These are phyloP conservation scores for Aschersonia sp. DNA, from an alignment of 2,329 filamentous ascomycete genomes.

Conservation along the genomic window DNA sequence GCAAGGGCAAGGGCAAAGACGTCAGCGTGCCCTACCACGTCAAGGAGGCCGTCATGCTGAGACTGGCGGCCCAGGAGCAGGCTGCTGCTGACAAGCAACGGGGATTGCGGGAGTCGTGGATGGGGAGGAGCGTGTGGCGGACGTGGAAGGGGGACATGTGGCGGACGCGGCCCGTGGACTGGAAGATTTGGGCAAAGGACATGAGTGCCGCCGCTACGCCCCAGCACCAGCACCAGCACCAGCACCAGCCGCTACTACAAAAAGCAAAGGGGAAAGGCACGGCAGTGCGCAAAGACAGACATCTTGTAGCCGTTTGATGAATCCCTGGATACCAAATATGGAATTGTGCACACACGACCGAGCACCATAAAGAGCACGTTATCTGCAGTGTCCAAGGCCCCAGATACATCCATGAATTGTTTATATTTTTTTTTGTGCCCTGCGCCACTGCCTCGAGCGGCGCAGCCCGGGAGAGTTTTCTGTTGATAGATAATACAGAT, in stretches of 20 bases:
- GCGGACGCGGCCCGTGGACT: constrained; percentile 36
- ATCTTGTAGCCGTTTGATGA: too few relatives aligned
- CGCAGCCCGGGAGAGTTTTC: too few relatives aligned
- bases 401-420: neutral
- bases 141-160: constrained; percentile 44
- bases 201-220: constrained; percentile 2
- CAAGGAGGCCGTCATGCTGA: constrained; percentile 38
- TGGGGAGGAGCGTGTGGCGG: constrained; percentile 41
- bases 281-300: too few relatives aligned
- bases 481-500: too few relatives aligned
- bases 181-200: constrained; percentile 43
- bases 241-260: too few relatives aligned
- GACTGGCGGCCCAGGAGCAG: constrained; percentile 30
- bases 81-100: constrained; percentile 1
- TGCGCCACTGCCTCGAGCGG: too few relatives aligned
- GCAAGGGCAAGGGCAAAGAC: constrained; percentile 25
- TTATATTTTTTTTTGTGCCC: neutral
- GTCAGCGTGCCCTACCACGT: constrained; percentile 39
- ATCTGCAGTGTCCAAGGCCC: neutral
- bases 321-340: too few relatives aligned
- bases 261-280: too few relatives aligned
- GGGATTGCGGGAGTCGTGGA: constrained; percentile 35
- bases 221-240: neutral
- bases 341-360: too few relatives aligned
- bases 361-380: neutral